Evolutionary conservation across 768 basidiomycete genomes (phyloP).

Genomic region (Daedalea quercina): DNA sequence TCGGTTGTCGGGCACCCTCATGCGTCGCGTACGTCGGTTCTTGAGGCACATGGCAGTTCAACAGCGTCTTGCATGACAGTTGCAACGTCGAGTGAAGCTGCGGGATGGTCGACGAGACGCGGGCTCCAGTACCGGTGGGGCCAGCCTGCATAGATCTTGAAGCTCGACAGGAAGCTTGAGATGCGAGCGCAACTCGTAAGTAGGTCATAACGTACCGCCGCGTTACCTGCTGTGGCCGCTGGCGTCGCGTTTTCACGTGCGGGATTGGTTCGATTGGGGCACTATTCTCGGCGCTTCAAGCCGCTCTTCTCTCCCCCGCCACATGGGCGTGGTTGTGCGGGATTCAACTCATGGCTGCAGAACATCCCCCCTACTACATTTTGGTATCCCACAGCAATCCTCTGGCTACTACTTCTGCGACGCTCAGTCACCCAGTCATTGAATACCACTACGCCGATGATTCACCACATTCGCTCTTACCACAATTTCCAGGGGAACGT

Average conservation of each 20-base stretch:
- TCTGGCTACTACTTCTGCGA: slow-evolving; percentile 29
- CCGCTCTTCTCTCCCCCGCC: neutral
- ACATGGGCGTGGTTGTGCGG: neutral
- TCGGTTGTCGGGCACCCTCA: neutral
- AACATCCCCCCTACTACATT: slow-evolving; percentile 55
- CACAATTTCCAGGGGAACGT: slow-evolving; percentile 55
- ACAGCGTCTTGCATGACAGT: neutral
- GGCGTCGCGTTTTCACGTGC: too few species aligned
- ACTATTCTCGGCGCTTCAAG: too few species aligned
- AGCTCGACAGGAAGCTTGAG: too few species aligned
- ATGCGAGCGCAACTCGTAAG: too few species aligned
- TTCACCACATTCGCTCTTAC: slow-evolving; percentile 57
- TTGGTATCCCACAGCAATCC: slow-evolving; percentile 55
- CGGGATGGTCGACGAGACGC: too few species aligned
- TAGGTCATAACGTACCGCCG: too few species aligned
- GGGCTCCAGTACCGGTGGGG: too few species aligned
- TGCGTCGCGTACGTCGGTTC: neutral
- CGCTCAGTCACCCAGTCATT: slow-evolving; percentile 63
- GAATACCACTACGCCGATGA: slow-evolving; percentile 84
- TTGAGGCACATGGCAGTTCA: neutral
- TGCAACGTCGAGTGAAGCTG: neutral
- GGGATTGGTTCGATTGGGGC: too few species aligned
- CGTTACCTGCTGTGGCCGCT: too few species aligned
- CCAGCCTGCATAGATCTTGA: too few species aligned
- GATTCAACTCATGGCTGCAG: neutral